Conservation (phyloP, 2,329 filamentous ascomycete species). For the Neurospora crassa region DNA sequence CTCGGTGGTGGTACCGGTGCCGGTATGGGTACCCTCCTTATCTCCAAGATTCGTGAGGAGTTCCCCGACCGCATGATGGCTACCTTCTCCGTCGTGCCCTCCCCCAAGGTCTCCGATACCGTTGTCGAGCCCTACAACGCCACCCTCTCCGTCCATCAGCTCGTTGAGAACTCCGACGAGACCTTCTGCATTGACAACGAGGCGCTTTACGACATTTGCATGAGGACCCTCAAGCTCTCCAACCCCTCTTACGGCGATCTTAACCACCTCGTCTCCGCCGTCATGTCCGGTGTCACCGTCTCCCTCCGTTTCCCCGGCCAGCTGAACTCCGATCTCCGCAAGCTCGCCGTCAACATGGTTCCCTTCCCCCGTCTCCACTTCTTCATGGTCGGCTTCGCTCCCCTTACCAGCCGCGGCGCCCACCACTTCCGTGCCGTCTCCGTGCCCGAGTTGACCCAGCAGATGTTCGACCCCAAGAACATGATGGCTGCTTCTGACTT, state of each 20-base stretch:
- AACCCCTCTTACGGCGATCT: constrained; percentile 98
- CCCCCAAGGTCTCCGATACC: constrained; percentile 98
- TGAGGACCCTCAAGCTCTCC: constrained; percentile 97
- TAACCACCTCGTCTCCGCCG: constrained; percentile 98
- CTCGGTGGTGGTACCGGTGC: constrained; percentile 99
- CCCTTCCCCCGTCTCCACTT: constrained; percentile 99
- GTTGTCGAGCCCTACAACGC: constrained; percentile 99
- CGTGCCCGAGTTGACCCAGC: constrained; percentile 97
- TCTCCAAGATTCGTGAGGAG: constrained; percentile 99
- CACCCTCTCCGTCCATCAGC: constrained; percentile 95
- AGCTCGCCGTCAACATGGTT: constrained; percentile 99
- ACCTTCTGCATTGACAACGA: constrained; percentile 99
- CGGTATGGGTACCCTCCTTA: constrained; percentile 98
- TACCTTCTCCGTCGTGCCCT: constrained; percentile 97
- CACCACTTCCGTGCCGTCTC: constrained; percentile 96
- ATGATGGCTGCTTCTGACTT: constrained; percentile 99
- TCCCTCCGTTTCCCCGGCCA: constrained; percentile 98
- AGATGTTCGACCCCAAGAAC: constrained; percentile 99
- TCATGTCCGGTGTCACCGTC: constrained; percentile 99
- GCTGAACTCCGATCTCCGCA: constrained; percentile 99
- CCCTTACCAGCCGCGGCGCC: constrained; percentile 77
- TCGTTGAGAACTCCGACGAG: constrained; percentile 99
- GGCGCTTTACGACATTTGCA: constrained; percentile 99
- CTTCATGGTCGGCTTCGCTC: constrained; percentile 99
- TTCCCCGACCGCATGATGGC: constrained; percentile 99